Evolutionary conservation across 164 flowering plant species (phyloP), one percentile per base, ranked within the genome.

Genomic region (Santalum album): DNA sequence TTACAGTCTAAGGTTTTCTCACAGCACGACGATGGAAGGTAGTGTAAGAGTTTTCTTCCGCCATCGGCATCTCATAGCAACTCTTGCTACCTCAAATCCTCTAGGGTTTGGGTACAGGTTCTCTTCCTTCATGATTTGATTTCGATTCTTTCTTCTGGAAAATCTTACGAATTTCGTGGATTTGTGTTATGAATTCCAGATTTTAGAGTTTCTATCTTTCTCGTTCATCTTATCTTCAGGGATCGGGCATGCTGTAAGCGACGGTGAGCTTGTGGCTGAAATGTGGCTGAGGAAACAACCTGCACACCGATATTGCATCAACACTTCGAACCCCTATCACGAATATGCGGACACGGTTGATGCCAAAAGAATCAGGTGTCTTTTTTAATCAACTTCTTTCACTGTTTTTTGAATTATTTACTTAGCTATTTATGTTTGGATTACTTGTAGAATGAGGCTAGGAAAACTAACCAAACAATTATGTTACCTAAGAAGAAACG

Each of bases 401-500:
- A 48, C 6, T 48, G 16, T 14, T 38, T 14, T 14, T 38, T 38
- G 3, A 9, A 38, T 1, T 11, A 2, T 11, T 23, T 48, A 48
- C 3, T 4, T 48, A 15, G 7, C 12, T 11, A 22, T 2, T 50
- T 50, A 25, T 25, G 18, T 25, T 25, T 49, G 27, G 16, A 4
- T 50, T 50, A 5, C 20, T 63, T 67, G 75, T 75, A 92, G 99
- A 85, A 85, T 72, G 85, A 46, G 12, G 50, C 50, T 46, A 19
- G 21, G 72, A 92, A 92, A 66, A 86, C 87, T 43, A 92, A 92
- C 72, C 96, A 92, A 71, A 71, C 62, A 25, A 95, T 82, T 55
- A 84, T 89, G 79, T 82, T 81, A 22, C 79, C 87, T 25, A 97
- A 92, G 59, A 89, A 85, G 86, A 89, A 87, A 68, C 82, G 71